These are phyloP conservation scores for Cardamine chenopodiifolia DNA, from an alignment of 345 rosid genomes.

Conservation along the genomic window DNA sequence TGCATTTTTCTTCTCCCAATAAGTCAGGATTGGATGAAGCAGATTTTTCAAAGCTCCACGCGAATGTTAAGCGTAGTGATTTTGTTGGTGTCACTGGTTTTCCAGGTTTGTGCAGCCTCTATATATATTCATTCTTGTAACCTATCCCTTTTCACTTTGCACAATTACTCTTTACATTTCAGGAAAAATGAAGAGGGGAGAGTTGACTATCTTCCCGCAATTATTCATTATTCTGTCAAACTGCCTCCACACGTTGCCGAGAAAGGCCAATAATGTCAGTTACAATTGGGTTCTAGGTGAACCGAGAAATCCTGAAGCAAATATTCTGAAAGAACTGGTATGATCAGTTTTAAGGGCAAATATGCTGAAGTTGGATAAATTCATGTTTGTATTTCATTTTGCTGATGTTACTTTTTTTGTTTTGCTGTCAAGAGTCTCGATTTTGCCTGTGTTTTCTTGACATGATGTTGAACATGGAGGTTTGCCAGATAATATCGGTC, in stretches of 20 bases:
- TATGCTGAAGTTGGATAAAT: too few relatives aligned
- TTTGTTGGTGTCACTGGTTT: slow-evolving; percentile 89
- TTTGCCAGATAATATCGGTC: slow-evolving; percentile 73
- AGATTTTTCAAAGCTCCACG: slow-evolving; percentile 72
- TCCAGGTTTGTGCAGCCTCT: slow-evolving; percentile 63
- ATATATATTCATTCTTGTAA: neutral
- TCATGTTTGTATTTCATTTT: slow-evolving; percentile 11
- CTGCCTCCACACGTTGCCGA: slow-evolving; percentile 97
- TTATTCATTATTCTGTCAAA: slow-evolving; percentile 70
- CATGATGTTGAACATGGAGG: slow-evolving; percentile 79
- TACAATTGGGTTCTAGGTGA: slow-evolving; percentile 65
- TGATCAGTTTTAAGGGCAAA: slow-evolving; percentile 1
- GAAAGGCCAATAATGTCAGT: slow-evolving; percentile 38
- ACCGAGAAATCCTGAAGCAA: slow-evolving; percentile 77
- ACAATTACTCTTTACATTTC: slow-evolving; percentile 9
- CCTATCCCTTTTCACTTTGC: neutral
- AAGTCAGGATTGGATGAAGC: slow-evolving; percentile 79
- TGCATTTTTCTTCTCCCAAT: slow-evolving; percentile 46
- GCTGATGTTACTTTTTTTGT: slow-evolving; percentile 15
- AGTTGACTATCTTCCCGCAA: slow-evolving; percentile 79
- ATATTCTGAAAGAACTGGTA: slow-evolving; percentile 94
- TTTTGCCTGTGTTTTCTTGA: slow-evolving; percentile 92
- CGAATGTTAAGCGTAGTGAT: slow-evolving; percentile 85
- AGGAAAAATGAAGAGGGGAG: slow-evolving; percentile 97
- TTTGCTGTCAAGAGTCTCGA: slow-evolving; percentile 69